Conservation (phyloP, 805 yeast species). For the Lipomyces yamanashiensis region DNA sequence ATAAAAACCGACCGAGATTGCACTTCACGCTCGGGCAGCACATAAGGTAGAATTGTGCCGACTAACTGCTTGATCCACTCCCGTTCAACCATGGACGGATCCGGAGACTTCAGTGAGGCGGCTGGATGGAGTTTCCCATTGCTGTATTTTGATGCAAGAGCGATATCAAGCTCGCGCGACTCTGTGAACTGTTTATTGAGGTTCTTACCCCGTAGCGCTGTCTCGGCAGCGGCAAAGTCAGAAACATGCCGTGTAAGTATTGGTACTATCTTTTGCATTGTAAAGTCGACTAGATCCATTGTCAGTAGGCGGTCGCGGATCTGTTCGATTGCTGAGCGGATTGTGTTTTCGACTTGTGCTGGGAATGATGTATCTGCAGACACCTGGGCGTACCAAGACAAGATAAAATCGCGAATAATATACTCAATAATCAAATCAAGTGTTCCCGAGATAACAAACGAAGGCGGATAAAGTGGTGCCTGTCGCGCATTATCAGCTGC, state of each 20-base stretch:
- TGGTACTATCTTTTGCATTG: slow-evolving; percentile 67
- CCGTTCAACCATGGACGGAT: slow-evolving; percentile 52
- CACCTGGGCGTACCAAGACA: slow-evolving; percentile 60
- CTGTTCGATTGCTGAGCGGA: slow-evolving; percentile 50
- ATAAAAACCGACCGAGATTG: slow-evolving; percentile 54
- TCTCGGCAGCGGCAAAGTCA: slow-evolving; percentile 53
- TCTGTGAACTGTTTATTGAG: slow-evolving; percentile 43
- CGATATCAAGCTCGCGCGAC: slow-evolving; percentile 48
- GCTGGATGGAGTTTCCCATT: slow-evolving; percentile 65
- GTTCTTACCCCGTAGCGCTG: slow-evolving; percentile 41
- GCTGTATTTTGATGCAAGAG: slow-evolving; percentile 52
- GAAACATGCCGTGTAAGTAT: slow-evolving; percentile 66
- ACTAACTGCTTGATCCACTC: slow-evolving; percentile 55
- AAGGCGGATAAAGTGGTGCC: slow-evolving; percentile 50
- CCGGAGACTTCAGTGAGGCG: slow-evolving; percentile 48
- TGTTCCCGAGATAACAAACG: slow-evolving; percentile 58
- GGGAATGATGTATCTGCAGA: slow-evolving; percentile 50
- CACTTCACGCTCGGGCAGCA: slow-evolving; percentile 53
- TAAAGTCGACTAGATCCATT: slow-evolving; percentile 60
- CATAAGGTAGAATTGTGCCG: slow-evolving; percentile 52
- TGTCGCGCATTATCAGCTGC: slow-evolving; percentile 19
- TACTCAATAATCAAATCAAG: slow-evolving; percentile 56
- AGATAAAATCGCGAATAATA: slow-evolving; percentile 58
- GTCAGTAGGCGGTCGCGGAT: slow-evolving; percentile 51
- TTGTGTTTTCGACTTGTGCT: slow-evolving; percentile 52